Conservation (phyloP, 73 alveolate species). For the Durusdinium trenchii region DNA sequence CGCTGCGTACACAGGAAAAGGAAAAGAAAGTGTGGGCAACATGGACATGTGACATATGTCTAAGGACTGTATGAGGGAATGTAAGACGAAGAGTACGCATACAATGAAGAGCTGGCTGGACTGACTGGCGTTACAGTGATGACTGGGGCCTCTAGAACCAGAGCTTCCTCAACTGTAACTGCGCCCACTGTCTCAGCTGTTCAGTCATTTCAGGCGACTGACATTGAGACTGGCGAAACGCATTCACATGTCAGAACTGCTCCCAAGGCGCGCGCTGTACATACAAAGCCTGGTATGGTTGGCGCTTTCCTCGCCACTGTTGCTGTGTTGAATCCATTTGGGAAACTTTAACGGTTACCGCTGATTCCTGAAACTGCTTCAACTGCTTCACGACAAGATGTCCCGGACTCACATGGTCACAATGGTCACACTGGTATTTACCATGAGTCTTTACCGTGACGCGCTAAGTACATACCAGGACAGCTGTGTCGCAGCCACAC, state of each 20-base stretch:
- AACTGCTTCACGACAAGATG: neutral
- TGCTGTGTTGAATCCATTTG: conserved; percentile 9
- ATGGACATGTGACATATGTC: conserved; percentile 5
- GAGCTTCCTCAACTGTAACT: neutral
- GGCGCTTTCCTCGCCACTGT: neutral
- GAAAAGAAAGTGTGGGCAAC: conserved; percentile 16
- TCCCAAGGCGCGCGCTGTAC: neutral
- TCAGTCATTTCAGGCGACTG: neutral
- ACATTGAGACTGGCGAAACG: conserved; percentile 14
- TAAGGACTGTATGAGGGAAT: neutral
- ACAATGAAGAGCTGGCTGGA: conserved; percentile 17
- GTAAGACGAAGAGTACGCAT: neutral
- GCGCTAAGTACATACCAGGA: conserved; percentile 9
- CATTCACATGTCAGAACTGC: neutral
- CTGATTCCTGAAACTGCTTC: conserved; percentile 46
- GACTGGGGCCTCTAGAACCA: neutral
- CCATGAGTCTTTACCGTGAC: neutral
- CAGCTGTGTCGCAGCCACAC: neutral
- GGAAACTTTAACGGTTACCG: conserved; percentile 8
- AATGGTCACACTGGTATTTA: no score
- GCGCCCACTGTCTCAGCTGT: conserved; percentile 15
- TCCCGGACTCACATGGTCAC: neutral
- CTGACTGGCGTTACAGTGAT: conserved; percentile 18
- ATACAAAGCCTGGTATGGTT: neutral
- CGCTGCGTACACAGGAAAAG: neutral